Base-by-base conservation (phyloP, 2,329 filamentous ascomycete species). In the Hymenoscyphus linearis region DNA sequence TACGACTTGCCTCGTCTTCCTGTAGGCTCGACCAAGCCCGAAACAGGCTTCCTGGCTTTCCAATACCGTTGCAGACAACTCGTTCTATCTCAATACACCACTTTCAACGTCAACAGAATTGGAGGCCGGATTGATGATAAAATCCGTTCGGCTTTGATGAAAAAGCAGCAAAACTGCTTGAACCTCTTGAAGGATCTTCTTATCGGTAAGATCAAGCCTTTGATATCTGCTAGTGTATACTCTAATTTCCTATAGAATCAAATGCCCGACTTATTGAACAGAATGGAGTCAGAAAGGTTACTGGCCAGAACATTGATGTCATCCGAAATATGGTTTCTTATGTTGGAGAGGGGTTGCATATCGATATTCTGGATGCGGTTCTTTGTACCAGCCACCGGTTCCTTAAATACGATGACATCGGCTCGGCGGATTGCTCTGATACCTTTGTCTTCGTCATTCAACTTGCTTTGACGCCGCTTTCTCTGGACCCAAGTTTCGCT, bases 101-200 rank as follows among this genome's bases (percentile, higher is more conserved):
- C 59, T 58, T 70, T 63, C 55, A 65, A 67, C 44, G 18, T 72
- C 63, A 40, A 63, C 62, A 9, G 58, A 55, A 26, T 75, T 74
- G 60, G 57, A 18, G 59, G 57, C 25, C 35, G n/a, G 2, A 25
- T 60, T 44, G 31, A 31, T 31, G 31, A 52, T 25, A n/a, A 36
- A 27, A 5, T 52, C 53, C 10, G 31, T 36, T 53, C 71, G 66
- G 10, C 52, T 60, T 16, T n/a, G 57, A 12, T 63, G 67, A 26
- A 22, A 2, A 64, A 62, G 3, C 76, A 80, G 65, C 61, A 65
- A 14, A 63, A 70, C 16, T 74, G 73, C 27, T 55, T 81, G 12
- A 62, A 68, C 22, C 67, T 79, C 27, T 60, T 82, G 5, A 70
- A 66, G 35, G 74, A 76, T 35, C 66, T 82, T 40, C 77, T 81